Percentiles rank a stretch among this genome's conserved stretches.
phyloP scores from a whole-genome alignment of 2,329 filamentous ascomycete species.

The Talaromyces sp. region DNA sequence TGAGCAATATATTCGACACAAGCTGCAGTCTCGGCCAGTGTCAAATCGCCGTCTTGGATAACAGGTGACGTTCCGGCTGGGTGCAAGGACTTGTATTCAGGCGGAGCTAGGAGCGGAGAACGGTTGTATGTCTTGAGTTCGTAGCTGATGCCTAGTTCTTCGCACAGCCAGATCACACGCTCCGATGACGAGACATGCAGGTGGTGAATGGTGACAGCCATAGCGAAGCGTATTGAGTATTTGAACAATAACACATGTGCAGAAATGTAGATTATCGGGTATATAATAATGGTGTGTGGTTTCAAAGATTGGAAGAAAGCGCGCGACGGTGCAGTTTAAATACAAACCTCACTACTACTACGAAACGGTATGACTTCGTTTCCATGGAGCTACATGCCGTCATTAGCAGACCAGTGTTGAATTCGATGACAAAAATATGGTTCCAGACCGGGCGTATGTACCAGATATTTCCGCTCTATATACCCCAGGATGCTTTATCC shows the following conservation, averaged over 20 bases:
- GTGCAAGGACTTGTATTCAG: constrained; percentile 40
- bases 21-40: constrained; percentile 56
- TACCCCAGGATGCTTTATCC: no score
- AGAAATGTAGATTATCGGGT: background rate
- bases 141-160: constrained; percentile 58
- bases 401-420: background rate
- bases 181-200: constrained; percentile 59
- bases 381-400: background rate
- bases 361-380: background rate
- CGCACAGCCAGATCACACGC: constrained; percentile 59
- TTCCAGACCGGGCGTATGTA: background rate
- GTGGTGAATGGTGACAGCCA: constrained; percentile 40
- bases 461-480: background rate
- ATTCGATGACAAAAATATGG: background rate
- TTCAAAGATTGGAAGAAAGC: background rate
- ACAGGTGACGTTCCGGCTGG: constrained; percentile 55
- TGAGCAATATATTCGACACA: constrained; percentile 58
- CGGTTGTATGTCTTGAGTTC: constrained; percentile 44
- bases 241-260: background rate
- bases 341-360: background rate
- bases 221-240: background rate
- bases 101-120: constrained; percentile 37
- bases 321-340: background rate
- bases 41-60: constrained; percentile 50
- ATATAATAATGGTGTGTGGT: background rate